Percentiles rank a stretch among this genome's conserved stretches.
phyloP scores from a whole-genome alignment of 805 yeast genomes.

The Maudiozyma barnettii region DNA sequence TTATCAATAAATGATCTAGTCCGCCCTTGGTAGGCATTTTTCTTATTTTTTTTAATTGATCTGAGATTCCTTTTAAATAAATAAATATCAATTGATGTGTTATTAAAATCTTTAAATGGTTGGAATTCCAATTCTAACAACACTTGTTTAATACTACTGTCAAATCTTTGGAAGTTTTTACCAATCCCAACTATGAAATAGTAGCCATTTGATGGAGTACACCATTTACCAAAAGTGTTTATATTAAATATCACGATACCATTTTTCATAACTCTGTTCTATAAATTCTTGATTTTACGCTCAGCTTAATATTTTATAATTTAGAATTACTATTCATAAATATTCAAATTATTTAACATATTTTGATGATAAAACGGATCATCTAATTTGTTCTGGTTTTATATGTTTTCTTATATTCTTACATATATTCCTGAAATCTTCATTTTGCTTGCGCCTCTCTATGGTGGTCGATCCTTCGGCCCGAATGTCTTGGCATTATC shows the following conservation, averaged over 20 bases:
- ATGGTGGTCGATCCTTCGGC: neutral
- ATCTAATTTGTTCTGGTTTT: too few relatives aligned
- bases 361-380: too few relatives aligned
- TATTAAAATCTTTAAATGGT: neutral
- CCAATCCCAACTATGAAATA: constrained; percentile 9
- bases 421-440: too few relatives aligned
- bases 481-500: too few relatives aligned
- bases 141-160: neutral
- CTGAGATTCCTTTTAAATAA: constrained; percentile 7
- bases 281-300: neutral
- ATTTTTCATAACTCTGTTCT: neutral
- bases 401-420: too few relatives aligned
- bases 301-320: too few relatives aligned
- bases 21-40: constrained; percentile 1
- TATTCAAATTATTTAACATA: too few relatives aligned
- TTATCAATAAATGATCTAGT: constrained; percentile 9
- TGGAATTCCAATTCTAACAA: constrained; percentile 1
- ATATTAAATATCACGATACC: neutral
- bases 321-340: too few relatives aligned
- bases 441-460: neutral
- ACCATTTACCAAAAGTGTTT: neutral
- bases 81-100: constrained; percentile 4
- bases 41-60: neutral
- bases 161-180: constrained; percentile 10
- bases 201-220: neutral